Conservation (phyloP, 768 basidiomycete genomes). For the Hericium rajendrae region DNA sequence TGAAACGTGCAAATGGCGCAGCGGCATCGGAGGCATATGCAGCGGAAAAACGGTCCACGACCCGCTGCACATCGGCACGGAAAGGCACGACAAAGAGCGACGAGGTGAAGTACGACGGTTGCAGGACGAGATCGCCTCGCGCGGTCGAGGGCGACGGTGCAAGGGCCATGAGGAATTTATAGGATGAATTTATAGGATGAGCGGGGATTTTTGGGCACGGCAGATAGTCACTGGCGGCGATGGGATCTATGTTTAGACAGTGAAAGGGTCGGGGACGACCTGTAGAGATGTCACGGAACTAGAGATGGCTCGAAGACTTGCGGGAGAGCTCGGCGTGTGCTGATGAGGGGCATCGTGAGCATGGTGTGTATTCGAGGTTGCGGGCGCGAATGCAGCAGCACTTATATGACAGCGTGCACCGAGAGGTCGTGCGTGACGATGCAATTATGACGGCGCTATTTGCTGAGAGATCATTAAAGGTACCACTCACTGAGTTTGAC, state of each 20-base stretch:
- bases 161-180: constrained; percentile 25
- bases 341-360: no score
- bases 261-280: no score
- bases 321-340: no score
- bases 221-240: neutral
- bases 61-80: constrained; percentile 49
- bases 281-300: no score
- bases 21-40: constrained; percentile 26
- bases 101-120: constrained; percentile 73
- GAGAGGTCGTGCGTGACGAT: no score
- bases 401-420: no score
- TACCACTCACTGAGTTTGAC: no score
- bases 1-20: constrained; percentile 63
- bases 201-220: neutral
- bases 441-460: no score
- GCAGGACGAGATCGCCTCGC: constrained; percentile 55
- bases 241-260: neutral
- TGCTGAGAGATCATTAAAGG: no score
- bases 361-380: no score
- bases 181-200: neutral
- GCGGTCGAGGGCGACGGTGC: constrained; percentile 45
- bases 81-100: constrained; percentile 59
- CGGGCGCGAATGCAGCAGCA: no score
- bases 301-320: no score
- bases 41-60: constrained; percentile 46